These are phyloP conservation scores for Viola pubescens DNA, from an alignment of 441 rosid genomes.

Conservation along the genomic window DNA sequence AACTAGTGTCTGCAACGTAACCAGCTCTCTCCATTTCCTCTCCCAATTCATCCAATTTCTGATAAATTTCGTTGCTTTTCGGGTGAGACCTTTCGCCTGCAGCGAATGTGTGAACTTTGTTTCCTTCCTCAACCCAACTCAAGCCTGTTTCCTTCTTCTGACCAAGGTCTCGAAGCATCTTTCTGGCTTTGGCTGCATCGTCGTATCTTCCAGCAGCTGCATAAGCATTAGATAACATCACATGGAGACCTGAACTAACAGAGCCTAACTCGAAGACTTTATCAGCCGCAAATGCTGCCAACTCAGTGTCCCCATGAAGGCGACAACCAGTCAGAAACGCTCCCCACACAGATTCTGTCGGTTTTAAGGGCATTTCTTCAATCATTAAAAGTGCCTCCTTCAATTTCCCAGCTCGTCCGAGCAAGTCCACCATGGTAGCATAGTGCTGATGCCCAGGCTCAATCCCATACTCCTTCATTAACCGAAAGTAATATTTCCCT, in stretches of 20 bases:
- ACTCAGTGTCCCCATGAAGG: constrained; percentile 54
- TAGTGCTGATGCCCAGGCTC: constrained; percentile 72
- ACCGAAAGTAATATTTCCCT: constrained; percentile 51
- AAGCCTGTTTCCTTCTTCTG: constrained; percentile 78
- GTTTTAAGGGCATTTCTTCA: constrained; percentile 51
- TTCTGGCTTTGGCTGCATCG: constrained; percentile 76
- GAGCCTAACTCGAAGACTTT: constrained; percentile 53
- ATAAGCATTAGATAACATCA: constrained; percentile 65
- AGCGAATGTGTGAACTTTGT: constrained; percentile 70
- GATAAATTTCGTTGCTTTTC: constrained; percentile 49
- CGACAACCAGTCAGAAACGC: constrained; percentile 79
- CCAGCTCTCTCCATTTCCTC: constrained; percentile 77
- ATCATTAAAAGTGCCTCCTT: constrained; percentile 54
- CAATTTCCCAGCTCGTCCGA: constrained; percentile 79
- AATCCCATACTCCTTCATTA: constrained; percentile 55
- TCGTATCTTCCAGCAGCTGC: constrained; percentile 83
- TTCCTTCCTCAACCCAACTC: constrained; percentile 92
- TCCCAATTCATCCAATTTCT: constrained; percentile 63
- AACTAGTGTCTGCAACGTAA: constrained; percentile 73
- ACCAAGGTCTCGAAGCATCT: constrained; percentile 68
- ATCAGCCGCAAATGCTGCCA: constrained; percentile 77
- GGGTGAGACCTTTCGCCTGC: constrained; percentile 59
- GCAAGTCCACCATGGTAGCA: constrained; percentile 69
- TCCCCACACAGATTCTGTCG: constrained; percentile 82
- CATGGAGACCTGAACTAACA: constrained; percentile 61